These are phyloP conservation scores for Ricinus communis DNA, from an alignment of 345 rosid species.

Conservation along the genomic window DNA sequence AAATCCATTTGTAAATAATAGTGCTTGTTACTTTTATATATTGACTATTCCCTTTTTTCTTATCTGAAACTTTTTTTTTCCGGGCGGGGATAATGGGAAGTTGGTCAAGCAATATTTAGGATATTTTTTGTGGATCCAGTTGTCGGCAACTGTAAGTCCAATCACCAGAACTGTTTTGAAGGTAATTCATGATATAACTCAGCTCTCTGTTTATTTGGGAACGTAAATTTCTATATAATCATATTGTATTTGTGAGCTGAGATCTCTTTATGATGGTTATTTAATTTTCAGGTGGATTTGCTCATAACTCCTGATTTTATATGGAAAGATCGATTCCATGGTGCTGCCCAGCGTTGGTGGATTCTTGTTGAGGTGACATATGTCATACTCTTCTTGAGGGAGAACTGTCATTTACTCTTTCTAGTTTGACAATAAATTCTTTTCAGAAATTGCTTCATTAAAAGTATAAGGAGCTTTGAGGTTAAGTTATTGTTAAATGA, in stretches of 20 bases:
- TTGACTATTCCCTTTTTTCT: not conserved
- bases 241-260: not conserved
- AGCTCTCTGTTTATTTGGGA: not conserved
- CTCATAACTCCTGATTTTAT: slow-evolving; percentile 71
- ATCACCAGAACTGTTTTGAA: slow-evolving; percentile 96
- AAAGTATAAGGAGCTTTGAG: not conserved
- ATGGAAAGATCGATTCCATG: slow-evolving; percentile 97
- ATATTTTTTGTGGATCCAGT: slow-evolving; percentile 76
- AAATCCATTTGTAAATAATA: not conserved
- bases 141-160: slow-evolving; percentile 89
- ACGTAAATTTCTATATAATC: not conserved
- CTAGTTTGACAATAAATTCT: not conserved
- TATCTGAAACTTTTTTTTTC: slow-evolving; percentile 20
- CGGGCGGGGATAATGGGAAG: slow-evolving; percentile 36
- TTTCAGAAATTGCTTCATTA: not conserved
- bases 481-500: not conserved
- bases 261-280: slow-evolving; percentile 3
- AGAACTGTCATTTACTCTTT: not conserved
- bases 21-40: not conserved
- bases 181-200: slow-evolving; percentile 42
- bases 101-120: slow-evolving; percentile 86
- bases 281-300: slow-evolving; percentile 70
- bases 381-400: not conserved
- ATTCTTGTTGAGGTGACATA: slow-evolving; percentile 80
- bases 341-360: slow-evolving; percentile 93